phyloP scores from a whole-genome alignment of 1,284 basidiomycete genomes.

The Ganoderma boninense region DNA sequence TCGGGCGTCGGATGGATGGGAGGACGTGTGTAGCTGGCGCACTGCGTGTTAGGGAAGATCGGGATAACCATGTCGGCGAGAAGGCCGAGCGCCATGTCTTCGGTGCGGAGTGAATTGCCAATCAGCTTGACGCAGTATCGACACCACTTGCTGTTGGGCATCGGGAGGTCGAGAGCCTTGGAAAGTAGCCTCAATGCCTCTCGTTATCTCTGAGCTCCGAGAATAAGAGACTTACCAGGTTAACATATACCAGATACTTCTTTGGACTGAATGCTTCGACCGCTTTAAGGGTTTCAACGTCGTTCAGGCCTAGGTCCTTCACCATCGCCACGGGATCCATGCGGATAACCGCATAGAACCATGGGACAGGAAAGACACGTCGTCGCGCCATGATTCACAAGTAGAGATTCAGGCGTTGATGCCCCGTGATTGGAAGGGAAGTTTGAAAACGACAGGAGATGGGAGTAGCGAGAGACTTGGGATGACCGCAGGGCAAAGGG shows the following conservation, averaged over 20 bases:
- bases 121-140: not conserved
- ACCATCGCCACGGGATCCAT: not conserved
- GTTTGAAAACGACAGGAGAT: too few species aligned
- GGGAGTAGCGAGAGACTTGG: too few species aligned
- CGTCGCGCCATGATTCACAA: too few species aligned
- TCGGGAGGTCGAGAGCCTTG: not conserved
- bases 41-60: not conserved
- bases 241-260: not conserved
- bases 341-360: not conserved
- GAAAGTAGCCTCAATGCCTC: not conserved
- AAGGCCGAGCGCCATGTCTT: not conserved
- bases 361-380: too few species aligned
- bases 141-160: not conserved
- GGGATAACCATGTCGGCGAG: conserved; percentile 18
- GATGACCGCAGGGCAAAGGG: too few species aligned
- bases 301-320: not conserved
- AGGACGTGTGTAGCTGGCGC: not conserved
- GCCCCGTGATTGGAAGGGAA: too few species aligned
- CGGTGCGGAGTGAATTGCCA: not conserved
- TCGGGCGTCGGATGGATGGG: not conserved
- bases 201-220: too few species aligned
- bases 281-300: not conserved
- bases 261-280: not conserved
- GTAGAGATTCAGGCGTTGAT: too few species aligned
- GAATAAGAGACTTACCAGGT: not conserved